phyloP scores from a whole-genome alignment of 345 rosid genomes.

The Anastatica hierochuntica region DNA sequence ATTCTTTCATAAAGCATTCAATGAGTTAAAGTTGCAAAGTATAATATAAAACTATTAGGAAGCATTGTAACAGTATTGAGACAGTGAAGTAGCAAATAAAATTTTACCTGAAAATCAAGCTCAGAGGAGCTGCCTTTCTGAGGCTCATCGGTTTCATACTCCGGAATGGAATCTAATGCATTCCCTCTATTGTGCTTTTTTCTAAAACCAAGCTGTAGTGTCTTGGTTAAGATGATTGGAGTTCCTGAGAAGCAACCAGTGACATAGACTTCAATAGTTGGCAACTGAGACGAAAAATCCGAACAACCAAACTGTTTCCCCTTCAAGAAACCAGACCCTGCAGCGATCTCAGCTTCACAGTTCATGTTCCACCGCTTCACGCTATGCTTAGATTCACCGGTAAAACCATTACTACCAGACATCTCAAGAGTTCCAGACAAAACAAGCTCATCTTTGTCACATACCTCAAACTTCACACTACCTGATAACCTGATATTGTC shows the following conservation, averaged over 20 bases:
- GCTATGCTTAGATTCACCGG: constrained; percentile 46
- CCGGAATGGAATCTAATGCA: constrained; percentile 66
- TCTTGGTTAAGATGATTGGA: constrained; percentile 76
- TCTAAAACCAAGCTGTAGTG: constrained; percentile 50
- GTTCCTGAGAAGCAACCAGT: no score
- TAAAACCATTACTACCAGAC: constrained; percentile 43
- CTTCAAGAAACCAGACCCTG: constrained; percentile 55
- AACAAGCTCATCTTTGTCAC: constrained; percentile 46
- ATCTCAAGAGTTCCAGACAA: constrained; percentile 70
- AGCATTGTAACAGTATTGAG: not conserved
- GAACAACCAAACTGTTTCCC: constrained; percentile 41
- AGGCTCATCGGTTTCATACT: constrained; percentile 47
- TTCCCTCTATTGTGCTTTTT: constrained; percentile 49
- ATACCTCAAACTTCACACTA: constrained; percentile 75
- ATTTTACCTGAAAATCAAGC: constrained; percentile 53
- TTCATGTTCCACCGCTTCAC: constrained; percentile 61
- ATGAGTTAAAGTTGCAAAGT: not conserved
- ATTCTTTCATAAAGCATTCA: constrained; percentile 13
- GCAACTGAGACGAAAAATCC: constrained; percentile 34
- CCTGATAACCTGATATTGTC: constrained; percentile 71
- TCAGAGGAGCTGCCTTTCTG: constrained; percentile 31
- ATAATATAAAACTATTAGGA: not conserved
- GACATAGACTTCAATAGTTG: constrained; percentile 81
- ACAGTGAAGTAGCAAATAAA: not conserved
- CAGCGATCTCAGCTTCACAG: constrained; percentile 49